Percentiles rank a stretch among this genome's conserved stretches.
Evolutionary conservation across 768 basidiomycete genomes (phyloP).

Genomic region (Trametes elegans): DNA sequence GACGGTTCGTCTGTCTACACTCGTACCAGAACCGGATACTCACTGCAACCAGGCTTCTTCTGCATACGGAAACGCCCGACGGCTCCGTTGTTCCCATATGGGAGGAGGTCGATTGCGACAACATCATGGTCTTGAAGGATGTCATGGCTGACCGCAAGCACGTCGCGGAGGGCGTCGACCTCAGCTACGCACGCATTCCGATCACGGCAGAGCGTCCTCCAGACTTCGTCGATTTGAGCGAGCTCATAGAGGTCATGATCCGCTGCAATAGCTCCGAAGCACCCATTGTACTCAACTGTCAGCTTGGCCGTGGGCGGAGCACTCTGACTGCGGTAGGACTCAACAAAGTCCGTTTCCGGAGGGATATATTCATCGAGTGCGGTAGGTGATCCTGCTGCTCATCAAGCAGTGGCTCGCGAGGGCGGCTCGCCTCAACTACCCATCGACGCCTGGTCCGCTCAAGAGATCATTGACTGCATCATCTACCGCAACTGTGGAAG

Average conservation of each 20-base stretch:
- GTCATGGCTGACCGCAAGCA: conserved; percentile 68
- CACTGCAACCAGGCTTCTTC: conserved; percentile 55
- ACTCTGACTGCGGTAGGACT: conserved; percentile 78
- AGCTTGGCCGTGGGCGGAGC: conserved; percentile 89
- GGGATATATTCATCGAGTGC: no score
- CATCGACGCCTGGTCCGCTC: conserved; percentile 35
- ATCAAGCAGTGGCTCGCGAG: conserved; percentile 79
- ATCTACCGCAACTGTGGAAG: conserved; percentile 39
- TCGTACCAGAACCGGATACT: not conserved
- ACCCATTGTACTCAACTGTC: conserved; percentile 92
- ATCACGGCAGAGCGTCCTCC: conserved; percentile 88
- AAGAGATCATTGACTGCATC: conserved; percentile 45
- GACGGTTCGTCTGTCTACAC: conserved; percentile 48
- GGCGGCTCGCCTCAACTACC: conserved; percentile 30
- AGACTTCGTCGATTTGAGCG: conserved; percentile 70
- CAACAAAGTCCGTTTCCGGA: no score
- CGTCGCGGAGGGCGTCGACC: conserved; percentile 48
- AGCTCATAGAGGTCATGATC: conserved; percentile 77
- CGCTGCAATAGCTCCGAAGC: conserved; percentile 64
- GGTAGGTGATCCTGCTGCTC: conserved; percentile 76
- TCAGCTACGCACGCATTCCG: conserved; percentile 83
- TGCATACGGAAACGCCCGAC: conserved; percentile 87
- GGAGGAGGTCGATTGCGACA: conserved; percentile 76
- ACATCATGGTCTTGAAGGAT: conserved; percentile 83
- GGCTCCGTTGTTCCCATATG: conserved; percentile 91